Evolutionary conservation across 2,329 filamentous ascomycete genomes (phyloP).

Genomic region (Calonectria pauciramosa): DNA sequence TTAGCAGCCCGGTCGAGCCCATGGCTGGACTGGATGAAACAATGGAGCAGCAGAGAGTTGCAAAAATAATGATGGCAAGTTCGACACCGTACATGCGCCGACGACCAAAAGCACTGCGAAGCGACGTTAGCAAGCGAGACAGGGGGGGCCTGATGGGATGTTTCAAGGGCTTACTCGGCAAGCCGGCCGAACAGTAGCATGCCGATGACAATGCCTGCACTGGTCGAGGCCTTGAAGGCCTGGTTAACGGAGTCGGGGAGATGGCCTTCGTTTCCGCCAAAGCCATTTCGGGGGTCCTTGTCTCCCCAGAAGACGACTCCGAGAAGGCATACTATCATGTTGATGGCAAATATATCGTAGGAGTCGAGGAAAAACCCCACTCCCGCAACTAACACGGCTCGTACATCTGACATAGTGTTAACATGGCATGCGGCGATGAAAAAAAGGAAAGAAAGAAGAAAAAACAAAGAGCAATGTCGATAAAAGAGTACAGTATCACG

Average conservation of each 20-base stretch:
- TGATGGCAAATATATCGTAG: constrained; percentile 87
- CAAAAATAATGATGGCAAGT: constrained; percentile 78
- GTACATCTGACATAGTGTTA: constrained; percentile 63
- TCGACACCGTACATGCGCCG: constrained; percentile 88
- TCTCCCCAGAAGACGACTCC: constrained; percentile 82
- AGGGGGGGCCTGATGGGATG: neutral
- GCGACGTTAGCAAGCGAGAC: neutral
- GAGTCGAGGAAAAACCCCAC: constrained; percentile 89
- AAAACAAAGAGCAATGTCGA: neutral
- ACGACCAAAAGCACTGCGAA: constrained; percentile 71
- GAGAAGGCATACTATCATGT: constrained; percentile 78
- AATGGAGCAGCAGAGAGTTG: constrained; percentile 77
- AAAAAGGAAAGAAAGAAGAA: neutral
- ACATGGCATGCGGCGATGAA: neutral
- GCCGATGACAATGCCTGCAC: constrained; percentile 82
- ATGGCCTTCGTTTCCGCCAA: constrained; percentile 65
- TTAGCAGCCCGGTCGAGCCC: constrained; percentile 71
- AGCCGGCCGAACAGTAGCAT: constrained; percentile 84
- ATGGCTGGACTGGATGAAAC: constrained; percentile 72
- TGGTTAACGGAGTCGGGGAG: constrained; percentile 77
- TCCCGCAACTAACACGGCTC: constrained; percentile 81
- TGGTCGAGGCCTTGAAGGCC: constrained; percentile 85
- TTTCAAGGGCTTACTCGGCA: constrained; percentile 67
- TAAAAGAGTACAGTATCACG: constrained; percentile 34
- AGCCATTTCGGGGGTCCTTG: constrained; percentile 57